A percentile compares a stretch with the other conserved stretches of the same genome.
These are phyloP conservation scores for Microstegium vimineum DNA, from an alignment of 176 grass and related monocot species.

Conservation along the genomic window DNA sequence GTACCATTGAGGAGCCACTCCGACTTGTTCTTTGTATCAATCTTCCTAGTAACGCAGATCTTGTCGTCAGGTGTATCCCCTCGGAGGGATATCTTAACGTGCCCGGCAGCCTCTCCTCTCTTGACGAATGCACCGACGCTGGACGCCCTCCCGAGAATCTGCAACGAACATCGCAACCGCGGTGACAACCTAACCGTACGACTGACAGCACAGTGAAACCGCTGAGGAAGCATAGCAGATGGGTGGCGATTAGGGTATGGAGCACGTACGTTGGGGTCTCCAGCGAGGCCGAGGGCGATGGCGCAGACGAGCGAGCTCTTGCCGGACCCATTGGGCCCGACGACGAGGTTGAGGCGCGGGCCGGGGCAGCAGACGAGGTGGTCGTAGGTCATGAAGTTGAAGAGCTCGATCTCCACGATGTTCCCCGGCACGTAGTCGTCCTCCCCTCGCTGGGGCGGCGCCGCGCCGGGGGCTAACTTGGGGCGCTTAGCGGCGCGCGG, in stretches of 20 bases:
- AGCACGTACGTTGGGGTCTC: conserved; percentile 47
- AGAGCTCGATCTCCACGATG: conserved; percentile 86
- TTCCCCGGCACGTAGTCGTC: conserved; percentile 91
- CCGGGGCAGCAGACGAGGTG: conserved; percentile 69
- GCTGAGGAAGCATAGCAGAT: background rate
- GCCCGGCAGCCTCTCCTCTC: conserved; percentile 68
- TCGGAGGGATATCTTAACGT: conserved; percentile 78
- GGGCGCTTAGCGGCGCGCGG: conserved; percentile 52
- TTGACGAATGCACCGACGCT: conserved; percentile 81
- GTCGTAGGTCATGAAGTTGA: conserved; percentile 95
- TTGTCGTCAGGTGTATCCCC: conserved; percentile 40
- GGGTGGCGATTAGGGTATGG: background rate
- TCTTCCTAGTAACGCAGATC: conserved; percentile 73
- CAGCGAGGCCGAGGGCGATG: conserved; percentile 73
- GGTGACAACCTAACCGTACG: background rate
- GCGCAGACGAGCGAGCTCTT: conserved; percentile 93
- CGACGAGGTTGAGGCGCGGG: conserved; percentile 83
- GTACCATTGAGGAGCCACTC: conserved; percentile 85
- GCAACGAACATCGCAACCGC: background rate
- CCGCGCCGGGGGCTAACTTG: conserved; percentile 19
- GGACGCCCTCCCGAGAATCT: conserved; percentile 86
- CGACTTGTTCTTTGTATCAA: conserved; percentile 77
- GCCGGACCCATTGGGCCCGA: conserved; percentile 84
- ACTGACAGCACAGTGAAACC: background rate
- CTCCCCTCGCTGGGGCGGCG: conserved; percentile 47